Percentiles rank a stretch among this genome's conserved stretches.
Evolutionary conservation across 352 stramenopile genomes (phyloP).

Genomic region (Phytophthora palmivora): DNA sequence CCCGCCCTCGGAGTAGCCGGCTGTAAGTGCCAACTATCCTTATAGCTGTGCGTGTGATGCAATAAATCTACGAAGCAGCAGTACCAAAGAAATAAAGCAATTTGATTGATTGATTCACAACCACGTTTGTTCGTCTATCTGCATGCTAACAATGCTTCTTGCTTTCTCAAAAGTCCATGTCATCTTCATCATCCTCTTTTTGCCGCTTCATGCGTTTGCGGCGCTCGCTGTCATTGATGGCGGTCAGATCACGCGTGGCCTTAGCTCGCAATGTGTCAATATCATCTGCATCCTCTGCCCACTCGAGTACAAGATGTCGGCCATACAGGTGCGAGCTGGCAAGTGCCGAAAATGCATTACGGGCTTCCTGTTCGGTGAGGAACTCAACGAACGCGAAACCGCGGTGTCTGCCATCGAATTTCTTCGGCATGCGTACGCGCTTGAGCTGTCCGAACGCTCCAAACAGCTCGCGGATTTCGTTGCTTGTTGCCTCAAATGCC

Average conservation of each 20-base stretch:
- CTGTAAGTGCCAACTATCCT: constrained; percentile 48
- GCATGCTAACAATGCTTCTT: constrained; percentile 7
- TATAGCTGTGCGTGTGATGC: constrained; percentile 7
- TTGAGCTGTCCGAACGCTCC: constrained; percentile 97
- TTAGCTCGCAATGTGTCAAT: constrained; percentile 88
- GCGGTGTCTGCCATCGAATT: constrained; percentile 98
- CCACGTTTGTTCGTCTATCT: constrained; percentile 6
- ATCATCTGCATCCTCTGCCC: constrained; percentile 91
- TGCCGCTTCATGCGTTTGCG: constrained; percentile 68
- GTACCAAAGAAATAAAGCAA: constrained; percentile 19
- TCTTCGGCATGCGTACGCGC: constrained; percentile 98
- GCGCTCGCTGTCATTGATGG: constrained; percentile 74
- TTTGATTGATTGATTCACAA: constrained; percentile 19
- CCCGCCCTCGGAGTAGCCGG: constrained; percentile 74
- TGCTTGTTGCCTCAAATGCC: constrained; percentile 97
- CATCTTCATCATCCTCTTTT: constrained; percentile 53
- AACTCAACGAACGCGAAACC: constrained; percentile 99
- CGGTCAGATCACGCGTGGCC: constrained; percentile 71
- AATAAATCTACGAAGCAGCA: constrained; percentile 1
- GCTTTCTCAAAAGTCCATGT: constrained; percentile 49
- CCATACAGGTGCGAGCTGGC: constrained; percentile 98
- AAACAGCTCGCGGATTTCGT: constrained; percentile 98
- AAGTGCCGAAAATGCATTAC: constrained; percentile 92
- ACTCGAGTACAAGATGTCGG: constrained; percentile 98
- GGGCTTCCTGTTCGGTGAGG: constrained; percentile 95